A percentile compares a stretch with the other conserved stretches of the same genome.
These are phyloP conservation scores for Globisporangium solare DNA, from an alignment of 352 stramenopile species.

Conservation along the genomic window DNA sequence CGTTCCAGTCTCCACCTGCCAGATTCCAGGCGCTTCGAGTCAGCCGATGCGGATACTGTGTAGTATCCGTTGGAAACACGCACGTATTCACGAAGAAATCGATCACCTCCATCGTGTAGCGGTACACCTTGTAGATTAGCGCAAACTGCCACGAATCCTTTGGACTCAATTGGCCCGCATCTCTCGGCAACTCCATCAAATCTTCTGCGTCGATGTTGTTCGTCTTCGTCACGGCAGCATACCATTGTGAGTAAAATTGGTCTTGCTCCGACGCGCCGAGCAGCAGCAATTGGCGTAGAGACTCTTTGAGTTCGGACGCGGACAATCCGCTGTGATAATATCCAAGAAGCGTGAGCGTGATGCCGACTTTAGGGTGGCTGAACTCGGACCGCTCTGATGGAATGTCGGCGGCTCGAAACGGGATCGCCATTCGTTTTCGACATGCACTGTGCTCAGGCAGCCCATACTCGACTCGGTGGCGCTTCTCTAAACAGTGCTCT, in stretches of 20 bases:
- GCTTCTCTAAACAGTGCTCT: constrained; percentile 82
- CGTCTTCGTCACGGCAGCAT: constrained; percentile 24
- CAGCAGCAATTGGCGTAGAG: constrained; percentile 50
- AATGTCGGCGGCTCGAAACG: constrained; percentile 81
- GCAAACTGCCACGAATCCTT: constrained; percentile 62
- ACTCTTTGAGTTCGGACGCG: constrained; percentile 35
- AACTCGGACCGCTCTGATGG: constrained; percentile 83
- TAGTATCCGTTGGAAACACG: constrained; percentile 82
- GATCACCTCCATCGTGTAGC: constrained; percentile 63
- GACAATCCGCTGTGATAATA: constrained; percentile 84
- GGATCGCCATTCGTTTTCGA: constrained; percentile 75
- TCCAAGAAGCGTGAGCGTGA: constrained; percentile 74
- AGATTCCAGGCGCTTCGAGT: constrained; percentile 82
- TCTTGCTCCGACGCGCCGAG: constrained; percentile 63
- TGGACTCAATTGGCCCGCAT: constrained; percentile 72
- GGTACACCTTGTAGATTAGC: constrained; percentile 42
- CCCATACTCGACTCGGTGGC: constrained; percentile 79
- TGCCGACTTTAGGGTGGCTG: constrained; percentile 82
- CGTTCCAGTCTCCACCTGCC: constrained; percentile 40
- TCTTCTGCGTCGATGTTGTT: constrained; percentile 10
- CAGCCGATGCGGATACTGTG: constrained; percentile 73
- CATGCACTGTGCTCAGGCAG: constrained; percentile 34
- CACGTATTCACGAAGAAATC: constrained; percentile 84
- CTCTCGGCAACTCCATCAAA: constrained; percentile 27
- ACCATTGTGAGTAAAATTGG: constrained; percentile 71